phyloP scores from a whole-genome alignment of 208 protist genomes.

The Naegleria lovaniensis region DNA sequence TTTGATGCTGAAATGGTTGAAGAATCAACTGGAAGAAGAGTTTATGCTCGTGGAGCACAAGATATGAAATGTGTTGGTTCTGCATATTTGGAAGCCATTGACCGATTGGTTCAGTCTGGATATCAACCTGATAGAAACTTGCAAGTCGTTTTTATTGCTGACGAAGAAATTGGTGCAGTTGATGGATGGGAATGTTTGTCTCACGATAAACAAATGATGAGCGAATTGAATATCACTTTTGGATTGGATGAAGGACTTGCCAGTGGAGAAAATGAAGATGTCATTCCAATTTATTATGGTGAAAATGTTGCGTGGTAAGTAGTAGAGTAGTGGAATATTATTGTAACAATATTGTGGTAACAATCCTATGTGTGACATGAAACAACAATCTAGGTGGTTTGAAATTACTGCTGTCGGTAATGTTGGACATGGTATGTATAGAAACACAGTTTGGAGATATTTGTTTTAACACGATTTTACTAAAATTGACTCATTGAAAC shows the following conservation, averaged over 20 bases:
- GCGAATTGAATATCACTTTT: constrained; percentile 52
- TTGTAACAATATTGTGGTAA: too few relatives aligned
- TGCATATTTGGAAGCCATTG: constrained; percentile 55
- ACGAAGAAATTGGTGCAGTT: constrained; percentile 55
- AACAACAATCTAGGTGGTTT: constrained; percentile 43
- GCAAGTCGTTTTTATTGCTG: constrained; percentile 50
- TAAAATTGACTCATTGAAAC: too few relatives aligned
- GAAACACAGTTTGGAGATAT: too few relatives aligned
- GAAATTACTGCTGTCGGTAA: constrained; percentile 45
- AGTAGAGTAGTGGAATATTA: too few relatives aligned
- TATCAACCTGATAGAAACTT: constrained; percentile 40
- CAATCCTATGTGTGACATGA: too few relatives aligned
- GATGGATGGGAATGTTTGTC: constrained; percentile 55
- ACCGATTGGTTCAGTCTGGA: constrained; percentile 27
- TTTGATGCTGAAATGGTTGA: constrained; percentile 34
- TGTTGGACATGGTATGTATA: constrained; percentile 48
- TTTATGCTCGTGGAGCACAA: constrained; percentile 61
- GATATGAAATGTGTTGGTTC: constrained; percentile 69
- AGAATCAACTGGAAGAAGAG: constrained; percentile 39
- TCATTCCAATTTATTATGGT: constrained; percentile 58
- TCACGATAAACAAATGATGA: constrained; percentile 34
- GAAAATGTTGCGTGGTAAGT: constrained; percentile 49
- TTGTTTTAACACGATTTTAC: too few relatives aligned
- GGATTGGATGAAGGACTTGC: constrained; percentile 63
- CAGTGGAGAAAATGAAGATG: constrained; percentile 33